Conservation (phyloP, 2,329 filamentous ascomycete genomes). For the Trichoderma oligosporum region DNA sequence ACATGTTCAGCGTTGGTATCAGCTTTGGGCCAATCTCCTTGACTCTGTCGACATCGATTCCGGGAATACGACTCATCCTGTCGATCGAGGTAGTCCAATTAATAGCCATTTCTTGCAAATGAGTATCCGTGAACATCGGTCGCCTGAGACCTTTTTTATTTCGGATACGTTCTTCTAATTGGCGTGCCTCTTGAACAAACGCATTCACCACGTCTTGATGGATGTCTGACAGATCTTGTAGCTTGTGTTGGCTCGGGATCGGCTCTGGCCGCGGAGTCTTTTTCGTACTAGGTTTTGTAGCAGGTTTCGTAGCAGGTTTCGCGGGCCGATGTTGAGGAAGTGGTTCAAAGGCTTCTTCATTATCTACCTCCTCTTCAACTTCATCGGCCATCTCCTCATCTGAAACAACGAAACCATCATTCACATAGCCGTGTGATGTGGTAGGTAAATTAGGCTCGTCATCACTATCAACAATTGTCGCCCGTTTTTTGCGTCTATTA, state of each 20-base stretch:
- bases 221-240: slow-evolving; percentile 53
- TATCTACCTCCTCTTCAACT: slow-evolving; percentile 32
- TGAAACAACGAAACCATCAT: slow-evolving; percentile 48
- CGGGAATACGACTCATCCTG: slow-evolving; percentile 60
- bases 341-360: slow-evolving; percentile 46
- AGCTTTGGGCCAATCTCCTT: slow-evolving; percentile 58
- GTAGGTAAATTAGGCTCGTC: slow-evolving; percentile 39
- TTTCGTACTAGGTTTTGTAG: slow-evolving; percentile 28
- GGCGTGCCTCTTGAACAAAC: slow-evolving; percentile 62
- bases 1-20: slow-evolving; percentile 52
- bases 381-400: slow-evolving; percentile 37
- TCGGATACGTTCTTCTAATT: slow-evolving; percentile 58
- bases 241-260: slow-evolving; percentile 53
- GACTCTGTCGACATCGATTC: slow-evolving; percentile 61
- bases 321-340: slow-evolving; percentile 38
- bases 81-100: slow-evolving; percentile 59
- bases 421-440: slow-evolving; percentile 45
- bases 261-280: slow-evolving; percentile 45
- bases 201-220: slow-evolving; percentile 61
- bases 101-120: slow-evolving; percentile 71
- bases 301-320: slow-evolving; percentile 24
- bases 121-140: slow-evolving; percentile 63
- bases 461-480: slow-evolving; percentile 20
- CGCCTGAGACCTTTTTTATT: slow-evolving; percentile 54
- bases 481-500: slow-evolving; percentile 32